Conservation (phyloP, 495 filamentous ascomycete genomes). For the Pyrenopolyporus hunteri region DNA sequence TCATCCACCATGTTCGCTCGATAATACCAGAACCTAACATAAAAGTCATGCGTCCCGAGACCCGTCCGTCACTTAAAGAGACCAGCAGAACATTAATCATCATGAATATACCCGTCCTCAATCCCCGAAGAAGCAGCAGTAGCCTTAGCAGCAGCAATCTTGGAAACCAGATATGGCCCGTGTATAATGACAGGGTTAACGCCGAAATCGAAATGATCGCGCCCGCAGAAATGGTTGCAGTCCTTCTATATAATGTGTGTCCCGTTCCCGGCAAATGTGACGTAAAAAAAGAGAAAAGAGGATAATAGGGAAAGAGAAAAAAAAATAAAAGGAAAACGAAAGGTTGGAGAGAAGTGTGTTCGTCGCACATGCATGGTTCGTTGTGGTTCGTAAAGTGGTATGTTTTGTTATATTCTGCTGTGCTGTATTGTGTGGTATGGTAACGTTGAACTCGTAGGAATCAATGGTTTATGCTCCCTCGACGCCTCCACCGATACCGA, state of each 20-base stretch:
- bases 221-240: slow-evolving; percentile 11
- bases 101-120: slow-evolving; percentile 5
- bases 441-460: slow-evolving; percentile 13
- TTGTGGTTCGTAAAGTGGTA: neutral
- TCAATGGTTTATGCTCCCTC: slow-evolving; percentile 14
- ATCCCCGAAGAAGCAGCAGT: slow-evolving; percentile 9
- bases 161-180: neutral
- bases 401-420: neutral
- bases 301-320: neutral
- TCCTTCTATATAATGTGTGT: slow-evolving; percentile 20
- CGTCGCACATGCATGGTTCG: slow-evolving; percentile 20
- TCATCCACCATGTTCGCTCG: neutral
- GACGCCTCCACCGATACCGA: slow-evolving; percentile 16
- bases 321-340: slow-evolving; percentile 2
- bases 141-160: no score
- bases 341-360: no score
- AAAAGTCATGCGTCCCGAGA: neutral
- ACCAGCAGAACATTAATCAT: slow-evolving; percentile 10
- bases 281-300: neutral
- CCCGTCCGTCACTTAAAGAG: neutral
- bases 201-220: slow-evolving; percentile 13
- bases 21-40: neutral
- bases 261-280: slow-evolving; percentile 7
- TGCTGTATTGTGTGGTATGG: neutral
- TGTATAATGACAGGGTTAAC: slow-evolving; percentile 12